Conservation (phyloP, 768 basidiomycete genomes). For the Boletales sp. region DNA sequence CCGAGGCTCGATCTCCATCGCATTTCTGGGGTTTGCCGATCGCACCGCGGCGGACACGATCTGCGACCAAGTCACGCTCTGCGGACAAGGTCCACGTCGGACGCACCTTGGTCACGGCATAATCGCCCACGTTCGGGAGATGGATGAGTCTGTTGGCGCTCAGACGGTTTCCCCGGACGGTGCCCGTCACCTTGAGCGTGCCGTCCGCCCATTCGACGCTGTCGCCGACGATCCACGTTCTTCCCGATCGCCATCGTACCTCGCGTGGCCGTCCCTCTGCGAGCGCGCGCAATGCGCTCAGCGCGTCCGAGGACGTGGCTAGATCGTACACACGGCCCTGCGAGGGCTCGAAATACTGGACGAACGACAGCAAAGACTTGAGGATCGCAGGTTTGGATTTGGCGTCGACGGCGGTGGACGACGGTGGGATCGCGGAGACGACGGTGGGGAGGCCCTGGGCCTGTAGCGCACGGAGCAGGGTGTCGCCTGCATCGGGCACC, state of each 20-base stretch:
- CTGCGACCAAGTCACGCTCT: constrained; percentile 34
- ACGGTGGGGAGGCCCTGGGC: constrained; percentile 87
- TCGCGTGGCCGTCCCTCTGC: constrained; percentile 83
- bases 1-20: constrained; percentile 68
- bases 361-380: constrained; percentile 90
- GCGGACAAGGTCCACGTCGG: not conserved
- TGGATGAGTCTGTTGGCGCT: constrained; percentile 86
- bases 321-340: constrained; percentile 77
- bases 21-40: constrained; percentile 32
- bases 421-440: constrained; percentile 63
- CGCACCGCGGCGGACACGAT: constrained; percentile 57
- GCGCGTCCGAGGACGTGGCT: constrained; percentile 55
- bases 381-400: constrained; percentile 68
- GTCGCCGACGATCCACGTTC: constrained; percentile 74
- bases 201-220: constrained; percentile 62
- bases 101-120: constrained; percentile 72
- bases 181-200: constrained; percentile 71
- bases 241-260: constrained; percentile 78
- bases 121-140: constrained; percentile 86
- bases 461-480: constrained; percentile 81
- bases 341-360: constrained; percentile 89
- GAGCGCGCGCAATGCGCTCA: constrained; percentile 71
- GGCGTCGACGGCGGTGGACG: constrained; percentile 44
- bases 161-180: constrained; percentile 72
- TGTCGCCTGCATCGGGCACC: constrained; percentile 84